Evolutionary conservation across 139 green algal species (phyloP), one percentile per base, ranked within the genome.

Genomic region (Zygnema circumcarinatum): DNA sequence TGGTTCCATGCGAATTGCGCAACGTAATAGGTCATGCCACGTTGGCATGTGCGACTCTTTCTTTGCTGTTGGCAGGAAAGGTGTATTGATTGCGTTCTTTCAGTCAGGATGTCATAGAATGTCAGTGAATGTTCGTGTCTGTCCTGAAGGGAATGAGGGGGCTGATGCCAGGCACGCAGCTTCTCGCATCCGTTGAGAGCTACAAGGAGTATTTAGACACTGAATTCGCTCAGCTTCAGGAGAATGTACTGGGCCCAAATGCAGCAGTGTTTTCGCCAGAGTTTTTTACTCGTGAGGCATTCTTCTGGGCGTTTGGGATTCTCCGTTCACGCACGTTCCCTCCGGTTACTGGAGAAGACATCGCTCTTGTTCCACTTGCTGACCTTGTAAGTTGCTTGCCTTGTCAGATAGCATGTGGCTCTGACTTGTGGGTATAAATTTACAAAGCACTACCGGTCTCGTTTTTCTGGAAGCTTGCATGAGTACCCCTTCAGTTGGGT

Each of bases 341-440:
- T 1, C 95, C 96, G 0, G 88, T 98, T 47, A 82, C 73, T n/a
- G 84, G 88, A 16, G 84, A 87, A 29, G 78, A 91, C 38, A 79
- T 96, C 1, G 94, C 94, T 1, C 92, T 98, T 39, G 95, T 96
- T 53, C 96, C 96, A 0, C 35, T 97, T 16, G 94, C 93, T 33
- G 95, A 98, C 87, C 56, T 94, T 90, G 94, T 96, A 76, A 39
- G 92, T 39, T 74, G 31, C 35, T 78, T 78, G 3, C 29, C 29
- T 72, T 72, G 25, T 29, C 54, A 33, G 54, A 72, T 72, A 11
- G 69, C 69, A 33, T 21, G 69, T 35, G 21, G 69, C 40, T 29
- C 25, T 72, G 29, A 72, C 54, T 72, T 72, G 54, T 72, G 25
- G 54, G n/a, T n/a, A n/a, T n/a, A n/a, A n/a, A n/a, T n/a, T n/a